Conservation (phyloP, 2,329 filamentous ascomycete genomes). For the Fusarium fujikuroi region DNA sequence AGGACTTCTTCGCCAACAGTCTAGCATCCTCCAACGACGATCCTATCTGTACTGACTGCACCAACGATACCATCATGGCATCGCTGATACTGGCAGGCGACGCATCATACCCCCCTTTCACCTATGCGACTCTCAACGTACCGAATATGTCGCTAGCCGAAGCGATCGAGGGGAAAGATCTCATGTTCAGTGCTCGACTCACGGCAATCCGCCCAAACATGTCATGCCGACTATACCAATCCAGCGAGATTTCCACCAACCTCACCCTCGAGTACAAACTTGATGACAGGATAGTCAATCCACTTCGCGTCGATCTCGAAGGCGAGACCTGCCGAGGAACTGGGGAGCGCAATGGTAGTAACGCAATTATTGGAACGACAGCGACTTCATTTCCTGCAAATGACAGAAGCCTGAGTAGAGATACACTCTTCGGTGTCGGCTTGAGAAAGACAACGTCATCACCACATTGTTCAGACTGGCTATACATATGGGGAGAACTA, state of each 20-base stretch:
- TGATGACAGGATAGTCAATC: constrained; percentile 30
- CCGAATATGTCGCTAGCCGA: constrained; percentile 39
- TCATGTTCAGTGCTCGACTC: constrained; percentile 41
- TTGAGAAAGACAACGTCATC: constrained; percentile 33
- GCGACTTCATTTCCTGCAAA: background rate
- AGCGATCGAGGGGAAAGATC: constrained; percentile 1
- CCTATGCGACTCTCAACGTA: constrained; percentile 48
- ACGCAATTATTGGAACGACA: constrained; percentile 33
- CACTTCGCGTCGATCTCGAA: constrained; percentile 36
- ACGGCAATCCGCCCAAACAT: constrained; percentile 49
- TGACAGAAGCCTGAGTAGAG: background rate
- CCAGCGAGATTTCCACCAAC: constrained; percentile 40
- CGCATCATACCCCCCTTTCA: constrained; percentile 51
- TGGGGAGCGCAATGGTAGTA: constrained; percentile 11
- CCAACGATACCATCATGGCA: constrained; percentile 46
- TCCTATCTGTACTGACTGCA: constrained; percentile 39
- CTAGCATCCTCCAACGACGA: constrained; percentile 37
- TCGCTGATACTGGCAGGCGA: constrained; percentile 51
- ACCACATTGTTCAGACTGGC: constrained; percentile 47
- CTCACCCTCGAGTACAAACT: constrained; percentile 35
- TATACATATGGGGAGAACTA: constrained; percentile 52
- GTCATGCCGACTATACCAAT: constrained; percentile 35
- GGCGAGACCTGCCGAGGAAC: constrained; percentile 37
- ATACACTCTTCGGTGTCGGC: constrained; percentile 33
- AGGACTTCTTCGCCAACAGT: constrained; percentile 48